A percentile compares a stretch with the other conserved stretches of the same genome.
These are phyloP conservation scores for Gorgonomyces haynaldii DNA, from an alignment of 192 early-diverging fungal species.

Conservation along the genomic window DNA sequence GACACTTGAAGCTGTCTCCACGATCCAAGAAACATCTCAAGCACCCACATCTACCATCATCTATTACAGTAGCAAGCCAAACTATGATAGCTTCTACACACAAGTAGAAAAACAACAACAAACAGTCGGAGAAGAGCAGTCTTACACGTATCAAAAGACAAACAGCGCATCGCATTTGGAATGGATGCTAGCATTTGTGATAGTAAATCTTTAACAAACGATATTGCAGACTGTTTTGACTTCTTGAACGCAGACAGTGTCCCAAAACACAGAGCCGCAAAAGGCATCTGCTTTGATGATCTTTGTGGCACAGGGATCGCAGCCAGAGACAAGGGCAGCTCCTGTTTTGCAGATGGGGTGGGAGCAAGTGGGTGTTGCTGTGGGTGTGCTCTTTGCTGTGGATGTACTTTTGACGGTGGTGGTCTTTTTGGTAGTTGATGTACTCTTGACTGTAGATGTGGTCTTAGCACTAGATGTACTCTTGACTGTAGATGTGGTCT, in stretches of 20 bases:
- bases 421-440: not conserved
- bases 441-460: not conserved
- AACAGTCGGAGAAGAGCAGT: too few relatives aligned
- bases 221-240: slow-evolving; percentile 11
- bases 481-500: not conserved
- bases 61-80: too few relatives aligned
- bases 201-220: slow-evolving; percentile 16
- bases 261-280: slow-evolving; percentile 7
- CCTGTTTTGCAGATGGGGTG: slow-evolving; percentile 11
- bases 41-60: too few relatives aligned
- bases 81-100: too few relatives aligned
- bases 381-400: not conserved
- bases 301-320: slow-evolving; percentile 10
- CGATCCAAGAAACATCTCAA: too few relatives aligned
- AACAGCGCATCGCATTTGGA: too few relatives aligned
- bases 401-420: not conserved
- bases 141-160: too few relatives aligned
- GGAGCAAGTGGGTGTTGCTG: not conserved
- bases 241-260: slow-evolving; percentile 12
- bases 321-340: not conserved
- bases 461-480: not conserved
- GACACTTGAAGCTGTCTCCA: too few relatives aligned
- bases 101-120: too few relatives aligned
- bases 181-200: too few relatives aligned
- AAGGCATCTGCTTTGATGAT: slow-evolving; percentile 7